Evolutionary conservation across 495 filamentous ascomycete genomes (phyloP).

Genomic region (Penicilliopsis zonata): DNA sequence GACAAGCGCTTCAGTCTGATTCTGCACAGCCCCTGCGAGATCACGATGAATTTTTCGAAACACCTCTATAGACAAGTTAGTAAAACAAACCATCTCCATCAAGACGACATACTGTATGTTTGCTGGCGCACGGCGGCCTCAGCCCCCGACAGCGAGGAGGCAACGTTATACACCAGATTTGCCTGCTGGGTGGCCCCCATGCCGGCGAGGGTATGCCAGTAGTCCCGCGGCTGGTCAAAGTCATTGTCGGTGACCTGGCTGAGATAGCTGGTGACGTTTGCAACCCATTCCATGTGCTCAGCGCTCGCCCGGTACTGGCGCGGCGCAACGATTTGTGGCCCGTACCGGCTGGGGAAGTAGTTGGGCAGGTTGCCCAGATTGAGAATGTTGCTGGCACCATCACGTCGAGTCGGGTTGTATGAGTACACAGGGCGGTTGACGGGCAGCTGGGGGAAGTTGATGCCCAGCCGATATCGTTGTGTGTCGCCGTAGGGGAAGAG

Average conservation of each 20-base stretch:
- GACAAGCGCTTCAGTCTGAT: no score
- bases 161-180: no score
- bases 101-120: no score
- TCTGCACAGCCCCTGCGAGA: no score
- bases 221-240: no score
- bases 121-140: no score
- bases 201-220: no score
- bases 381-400: slow-evolving; percentile 22
- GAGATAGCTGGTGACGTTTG: slow-evolving; percentile 56
- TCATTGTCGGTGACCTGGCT: slow-evolving; percentile 61
- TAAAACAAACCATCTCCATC: no score
- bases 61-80: no score
- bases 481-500: slow-evolving; percentile 69
- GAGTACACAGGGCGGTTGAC: slow-evolving; percentile 53
- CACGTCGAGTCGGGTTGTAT: slow-evolving; percentile 66
- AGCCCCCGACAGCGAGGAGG: no score
- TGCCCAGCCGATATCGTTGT: slow-evolving; percentile 57
- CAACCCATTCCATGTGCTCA: slow-evolving; percentile 35
- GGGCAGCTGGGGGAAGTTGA: slow-evolving; percentile 67
- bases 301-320: slow-evolving; percentile 50
- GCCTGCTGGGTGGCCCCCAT: no score
- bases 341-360: slow-evolving; percentile 44
- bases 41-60: no score
- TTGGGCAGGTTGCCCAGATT: slow-evolving; percentile 55
- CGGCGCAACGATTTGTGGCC: slow-evolving; percentile 45